These are phyloP conservation scores for Beauveria sp. DNA, from an alignment of 2,329 filamentous ascomycete species.

Conservation along the genomic window DNA sequence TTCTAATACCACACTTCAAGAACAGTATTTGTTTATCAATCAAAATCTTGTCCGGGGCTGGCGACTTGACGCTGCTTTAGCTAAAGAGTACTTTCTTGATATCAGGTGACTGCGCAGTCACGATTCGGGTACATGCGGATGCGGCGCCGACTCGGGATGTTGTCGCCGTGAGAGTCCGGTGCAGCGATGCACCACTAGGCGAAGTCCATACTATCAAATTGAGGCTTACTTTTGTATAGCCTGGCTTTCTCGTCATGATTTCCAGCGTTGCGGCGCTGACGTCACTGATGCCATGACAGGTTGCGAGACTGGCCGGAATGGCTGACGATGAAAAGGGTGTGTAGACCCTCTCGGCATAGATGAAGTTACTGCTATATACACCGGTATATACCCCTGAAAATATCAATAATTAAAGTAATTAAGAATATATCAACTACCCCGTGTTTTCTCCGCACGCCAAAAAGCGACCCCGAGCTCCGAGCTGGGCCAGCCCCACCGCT, in stretches of 20 bases:
- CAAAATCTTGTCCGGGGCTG: not conserved
- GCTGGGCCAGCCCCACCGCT: not conserved
- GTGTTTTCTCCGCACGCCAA: constrained; percentile 1
- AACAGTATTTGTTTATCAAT: not conserved
- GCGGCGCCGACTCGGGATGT: not conserved
- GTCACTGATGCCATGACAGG: not conserved
- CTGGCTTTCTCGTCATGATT: not conserved
- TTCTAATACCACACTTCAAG: constrained; percentile 2
- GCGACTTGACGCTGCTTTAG: too few relatives aligned
- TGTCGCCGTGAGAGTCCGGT: not conserved
- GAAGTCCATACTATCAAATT: too few relatives aligned
- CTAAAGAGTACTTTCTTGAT: too few relatives aligned
- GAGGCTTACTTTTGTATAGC: too few relatives aligned
- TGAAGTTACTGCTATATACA: too few relatives aligned
- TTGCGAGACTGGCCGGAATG: too few relatives aligned
- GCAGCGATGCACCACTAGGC: not conserved
- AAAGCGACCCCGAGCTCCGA: not conserved
- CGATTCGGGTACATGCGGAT: too few relatives aligned
- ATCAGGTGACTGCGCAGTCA: too few relatives aligned
- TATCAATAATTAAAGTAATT: too few relatives aligned
- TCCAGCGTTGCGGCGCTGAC: not conserved
- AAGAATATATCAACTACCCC: not conserved
- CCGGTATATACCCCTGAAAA: too few relatives aligned
- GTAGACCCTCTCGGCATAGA: too few relatives aligned
- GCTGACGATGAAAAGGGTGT: too few relatives aligned